Conservation (phyloP, 352 stramenopile genomes). For the Thalassiosira livingstoniorum region DNA sequence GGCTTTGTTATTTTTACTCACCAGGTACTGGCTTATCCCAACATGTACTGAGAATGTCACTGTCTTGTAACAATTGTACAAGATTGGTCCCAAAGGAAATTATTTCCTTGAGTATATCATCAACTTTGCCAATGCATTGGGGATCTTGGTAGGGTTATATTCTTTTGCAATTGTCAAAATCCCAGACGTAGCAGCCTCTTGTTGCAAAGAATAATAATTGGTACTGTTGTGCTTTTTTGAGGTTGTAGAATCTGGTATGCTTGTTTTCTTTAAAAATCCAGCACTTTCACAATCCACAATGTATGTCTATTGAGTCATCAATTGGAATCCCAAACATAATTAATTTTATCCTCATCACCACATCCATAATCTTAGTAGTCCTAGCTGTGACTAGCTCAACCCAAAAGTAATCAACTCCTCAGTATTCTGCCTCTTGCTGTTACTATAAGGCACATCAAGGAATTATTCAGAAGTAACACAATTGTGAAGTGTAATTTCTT, state of each 20-base stretch:
- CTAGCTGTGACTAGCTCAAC: slow-evolving; percentile 57
- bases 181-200: slow-evolving; percentile 52
- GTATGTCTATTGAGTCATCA: slow-evolving; percentile 37
- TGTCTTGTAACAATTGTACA: slow-evolving; percentile 11
- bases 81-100: slow-evolving; percentile 16
- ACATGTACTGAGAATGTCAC: too few relatives aligned
- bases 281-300: slow-evolving; percentile 65
- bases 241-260: slow-evolving; percentile 55
- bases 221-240: slow-evolving; percentile 69
- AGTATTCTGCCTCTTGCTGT: slow-evolving; percentile 66
- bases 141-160: slow-evolving; percentile 48
- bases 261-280: slow-evolving; percentile 57
- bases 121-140: slow-evolving; percentile 65
- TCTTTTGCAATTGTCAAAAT: slow-evolving; percentile 62
- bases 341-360: too few relatives aligned
- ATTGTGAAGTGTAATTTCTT: slow-evolving; percentile 53
- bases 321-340: slow-evolving; percentile 62
- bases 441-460: slow-evolving; percentile 42
- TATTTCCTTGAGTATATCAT: slow-evolving; percentile 25
- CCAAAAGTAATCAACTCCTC: slow-evolving; percentile 63
- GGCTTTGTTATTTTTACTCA: too few relatives aligned
- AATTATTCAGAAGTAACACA: slow-evolving; percentile 59
- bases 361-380: slow-evolving; percentile 55
- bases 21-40: too few relatives aligned
- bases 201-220: slow-evolving; percentile 57